Conservation (phyloP, 2,329 filamentous ascomycete genomes). For the Eutypa lata region DNA sequence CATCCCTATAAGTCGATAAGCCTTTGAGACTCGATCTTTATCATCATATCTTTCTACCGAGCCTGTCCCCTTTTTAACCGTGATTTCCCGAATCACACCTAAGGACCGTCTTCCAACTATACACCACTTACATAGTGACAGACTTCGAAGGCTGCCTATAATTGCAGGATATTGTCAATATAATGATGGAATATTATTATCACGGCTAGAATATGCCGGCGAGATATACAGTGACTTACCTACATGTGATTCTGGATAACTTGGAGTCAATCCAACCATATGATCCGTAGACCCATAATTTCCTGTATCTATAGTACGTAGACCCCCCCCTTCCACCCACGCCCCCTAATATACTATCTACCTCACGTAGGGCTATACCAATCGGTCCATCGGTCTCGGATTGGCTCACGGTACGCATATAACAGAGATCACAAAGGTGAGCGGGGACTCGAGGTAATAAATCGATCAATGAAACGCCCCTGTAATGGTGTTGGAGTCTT, state of each 20-base stretch:
- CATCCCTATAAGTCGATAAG: not conserved
- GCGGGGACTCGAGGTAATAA: not conserved
- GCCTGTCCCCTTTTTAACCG: not conserved
- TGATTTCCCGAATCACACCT: not conserved
- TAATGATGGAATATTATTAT: too few species aligned
- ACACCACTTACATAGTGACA: too few species aligned
- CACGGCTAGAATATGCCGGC: too few species aligned
- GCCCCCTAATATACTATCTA: not conserved
- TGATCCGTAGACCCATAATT: not conserved
- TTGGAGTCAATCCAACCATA: not conserved
- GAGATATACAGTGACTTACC: not conserved
- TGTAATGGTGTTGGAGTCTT: not conserved
- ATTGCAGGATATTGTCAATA: too few species aligned
- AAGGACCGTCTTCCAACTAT: too few species aligned
- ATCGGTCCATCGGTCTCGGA: not conserved
- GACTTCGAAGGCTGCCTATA: too few species aligned
- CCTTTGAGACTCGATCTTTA: not conserved
- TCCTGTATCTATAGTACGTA: not conserved
- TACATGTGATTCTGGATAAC: not conserved
- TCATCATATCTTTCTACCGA: too few species aligned
- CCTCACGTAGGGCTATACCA: not conserved
- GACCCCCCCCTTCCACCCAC: not conserved
- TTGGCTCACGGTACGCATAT: not conserved
- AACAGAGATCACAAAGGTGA: not conserved
- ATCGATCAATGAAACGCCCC: not conserved